A percentile compares a stretch with the other conserved stretches of the same genome.
phyloP scores from a whole-genome alignment of 805 yeast species.

The Lipomyces oligophaga region DNA sequence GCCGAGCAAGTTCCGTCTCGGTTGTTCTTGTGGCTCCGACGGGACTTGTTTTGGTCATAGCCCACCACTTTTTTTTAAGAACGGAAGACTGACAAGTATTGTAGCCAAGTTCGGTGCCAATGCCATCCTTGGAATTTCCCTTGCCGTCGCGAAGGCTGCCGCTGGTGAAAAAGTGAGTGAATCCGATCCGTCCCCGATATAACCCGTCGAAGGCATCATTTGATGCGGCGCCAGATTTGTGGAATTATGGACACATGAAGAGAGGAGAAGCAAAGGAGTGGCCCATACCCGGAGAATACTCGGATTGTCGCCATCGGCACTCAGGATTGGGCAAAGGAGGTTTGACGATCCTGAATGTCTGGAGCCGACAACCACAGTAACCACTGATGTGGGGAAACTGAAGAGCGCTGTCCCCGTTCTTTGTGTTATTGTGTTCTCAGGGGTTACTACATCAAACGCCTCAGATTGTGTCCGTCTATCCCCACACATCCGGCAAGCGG shows the following conservation, averaged over 20 bases:
- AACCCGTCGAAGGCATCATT: background rate
- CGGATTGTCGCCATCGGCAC: no score
- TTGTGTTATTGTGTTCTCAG: no score
- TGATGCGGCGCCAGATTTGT: background rate
- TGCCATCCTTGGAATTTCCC: slow-evolving; percentile 96
- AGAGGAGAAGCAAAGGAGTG: no score
- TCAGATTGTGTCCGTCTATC: no score
- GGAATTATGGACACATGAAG: background rate
- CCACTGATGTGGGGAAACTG: background rate
- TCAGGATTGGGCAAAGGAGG: no score
- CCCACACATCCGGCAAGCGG: no score
- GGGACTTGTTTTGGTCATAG: background rate
- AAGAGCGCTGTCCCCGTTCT: slow-evolving; percentile 11
- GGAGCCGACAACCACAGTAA: no score
- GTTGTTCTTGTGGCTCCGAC: background rate
- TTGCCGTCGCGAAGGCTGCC: slow-evolving; percentile 96
- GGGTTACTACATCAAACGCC: no score
- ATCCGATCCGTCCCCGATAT: no score
- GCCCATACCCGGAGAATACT: no score
- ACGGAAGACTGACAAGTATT: slow-evolving; percentile 1
- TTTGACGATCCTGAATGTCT: no score
- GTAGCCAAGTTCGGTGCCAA: slow-evolving; percentile 86
- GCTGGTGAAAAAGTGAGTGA: slow-evolving; percentile 73
- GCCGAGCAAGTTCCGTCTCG: no score
- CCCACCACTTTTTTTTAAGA: slow-evolving; percentile 7